Evolutionary conservation across 352 stramenopile species (phyloP).

Genomic region (Pythium graminicola): DNA sequence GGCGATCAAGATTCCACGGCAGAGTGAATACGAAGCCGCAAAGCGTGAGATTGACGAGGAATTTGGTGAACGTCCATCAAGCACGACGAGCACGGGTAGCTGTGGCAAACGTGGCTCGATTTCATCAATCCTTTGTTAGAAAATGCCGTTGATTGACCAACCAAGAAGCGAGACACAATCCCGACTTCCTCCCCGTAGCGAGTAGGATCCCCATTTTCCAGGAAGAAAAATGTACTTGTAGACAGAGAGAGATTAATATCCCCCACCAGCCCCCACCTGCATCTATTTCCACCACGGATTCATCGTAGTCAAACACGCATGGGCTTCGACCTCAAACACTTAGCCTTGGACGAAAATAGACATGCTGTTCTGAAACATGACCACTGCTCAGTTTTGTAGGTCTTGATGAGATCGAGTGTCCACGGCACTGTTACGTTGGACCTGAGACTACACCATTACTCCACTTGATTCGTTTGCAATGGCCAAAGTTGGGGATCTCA

Average conservation of each 20-base stretch:
- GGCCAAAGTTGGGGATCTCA: neutral
- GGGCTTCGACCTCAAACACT: neutral
- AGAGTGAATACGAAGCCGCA: slow-evolving; percentile 24
- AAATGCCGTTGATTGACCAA: neutral
- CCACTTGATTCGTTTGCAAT: too few species aligned
- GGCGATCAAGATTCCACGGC: slow-evolving; percentile 60
- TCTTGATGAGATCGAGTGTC: too few species aligned
- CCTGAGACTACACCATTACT: too few species aligned
- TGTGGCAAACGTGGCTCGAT: slow-evolving; percentile 53
- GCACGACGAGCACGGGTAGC: slow-evolving; percentile 47
- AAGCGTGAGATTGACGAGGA: slow-evolving; percentile 11
- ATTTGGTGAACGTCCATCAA: slow-evolving; percentile 32
- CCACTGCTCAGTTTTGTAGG: too few species aligned
- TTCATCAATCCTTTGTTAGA: slow-evolving; percentile 61
- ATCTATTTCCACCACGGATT: too few species aligned
- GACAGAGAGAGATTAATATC: neutral
- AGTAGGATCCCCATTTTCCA: neutral
- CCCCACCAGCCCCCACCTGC: too few species aligned
- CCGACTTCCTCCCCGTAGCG: too few species aligned
- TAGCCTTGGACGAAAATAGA: neutral
- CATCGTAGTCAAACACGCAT: too few species aligned
- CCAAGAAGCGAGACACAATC: neutral
- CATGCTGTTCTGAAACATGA: neutral
- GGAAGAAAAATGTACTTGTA: neutral
- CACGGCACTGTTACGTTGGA: too few species aligned